Base-by-base conservation (phyloP, 2,329 filamentous ascomycete genomes). In the Hymenoscyphus fructigenus region DNA sequence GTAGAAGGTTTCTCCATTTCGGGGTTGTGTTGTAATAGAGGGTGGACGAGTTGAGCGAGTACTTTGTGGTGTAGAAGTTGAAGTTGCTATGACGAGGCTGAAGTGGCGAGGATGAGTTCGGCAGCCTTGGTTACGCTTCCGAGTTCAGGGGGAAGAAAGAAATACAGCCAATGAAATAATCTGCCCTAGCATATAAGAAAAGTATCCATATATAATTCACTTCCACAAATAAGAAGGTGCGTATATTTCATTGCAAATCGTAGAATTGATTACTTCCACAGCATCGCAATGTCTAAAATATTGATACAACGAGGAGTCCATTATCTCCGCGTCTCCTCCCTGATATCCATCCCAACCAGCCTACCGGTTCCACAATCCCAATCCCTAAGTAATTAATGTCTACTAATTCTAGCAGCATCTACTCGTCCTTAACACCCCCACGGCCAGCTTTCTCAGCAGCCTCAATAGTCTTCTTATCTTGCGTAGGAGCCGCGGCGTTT, bases 381-480 rank as follows among this genome's bases (percentile, higher is more conserved):
- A 29, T 10, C n/a, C n/a, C n/a, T n/a, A n/a, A n/a, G n/a, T n/a
- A n/a, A n/a, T n/a, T n/a, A 6, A 36, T 36, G 5, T 12, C 26
- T 41, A 20, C 5, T 36, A 28, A 17, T 26, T 36, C n/a, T n/a
- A n/a, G n/a, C n/a, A 14, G 23, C 28, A 66, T 71, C 67, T 75
- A 91, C 81, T 91, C 88, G 78, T 91, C 88, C 85, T 91, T 91
- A 74, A 81, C 87, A 74, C 88, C 88, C 65, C 88, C 88, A 67
- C 87, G 84, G 68, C 89, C 89, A 63, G 89, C 84, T 77, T 90
- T 91, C 84, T 94, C 91, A 62, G 88, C 89, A 60, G 87, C 85
- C 82, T 93, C 91, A 58, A 97, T 85, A 64, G 91, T 88, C 81
- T 94, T 93, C 85, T 94, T 92, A 79, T 99, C 95, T 77, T 91